These are phyloP conservation scores for Boletus rubroflammeus DNA, from an alignment of 768 basidiomycete genomes.

Conservation along the genomic window DNA sequence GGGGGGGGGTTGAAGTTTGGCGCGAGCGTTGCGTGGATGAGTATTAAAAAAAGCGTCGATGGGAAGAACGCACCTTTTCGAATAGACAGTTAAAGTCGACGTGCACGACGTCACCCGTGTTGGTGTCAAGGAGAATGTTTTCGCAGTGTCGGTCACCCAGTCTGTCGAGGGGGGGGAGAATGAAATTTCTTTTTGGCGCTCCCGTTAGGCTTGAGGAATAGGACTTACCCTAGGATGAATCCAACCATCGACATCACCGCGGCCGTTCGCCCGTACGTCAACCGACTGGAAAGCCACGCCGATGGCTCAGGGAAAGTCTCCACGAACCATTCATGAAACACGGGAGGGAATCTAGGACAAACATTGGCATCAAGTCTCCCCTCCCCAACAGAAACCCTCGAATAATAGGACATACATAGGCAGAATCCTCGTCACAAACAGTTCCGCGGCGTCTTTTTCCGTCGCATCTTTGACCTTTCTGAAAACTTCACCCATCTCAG, in stretches of 20 bases:
- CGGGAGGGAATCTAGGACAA: constrained; percentile 60
- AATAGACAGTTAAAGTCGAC: constrained; percentile 99
- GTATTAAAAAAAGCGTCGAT: background rate
- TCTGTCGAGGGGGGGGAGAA: constrained; percentile 36
- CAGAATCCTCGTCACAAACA: constrained; percentile 56
- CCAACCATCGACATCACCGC: constrained; percentile 99
- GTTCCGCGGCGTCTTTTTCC: constrained; percentile 48
- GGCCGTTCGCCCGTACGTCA: constrained; percentile 81
- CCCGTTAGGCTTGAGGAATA: too few species aligned
- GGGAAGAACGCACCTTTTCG: constrained; percentile 64
- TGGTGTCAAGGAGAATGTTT: constrained; percentile 89
- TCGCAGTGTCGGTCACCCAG: constrained; percentile 97
- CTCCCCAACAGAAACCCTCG: background rate
- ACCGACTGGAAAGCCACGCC: constrained; percentile 88
- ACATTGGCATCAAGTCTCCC: background rate
- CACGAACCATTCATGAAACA: constrained; percentile 97
- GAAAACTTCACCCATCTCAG: constrained; percentile 46
- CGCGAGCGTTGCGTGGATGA: background rate
- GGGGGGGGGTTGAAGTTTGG: background rate
- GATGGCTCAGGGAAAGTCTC: constrained; percentile 96
- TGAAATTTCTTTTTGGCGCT: background rate
- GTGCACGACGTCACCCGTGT: constrained; percentile 88
- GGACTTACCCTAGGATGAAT: constrained; percentile 82
- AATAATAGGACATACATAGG: constrained; percentile 41
- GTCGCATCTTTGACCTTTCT: constrained; percentile 46